A percentile compares a stretch with the other conserved stretches of the same genome.
These are phyloP conservation scores for Castanospermum australe DNA, from an alignment of 306 rosid genomes.

Conservation along the genomic window DNA sequence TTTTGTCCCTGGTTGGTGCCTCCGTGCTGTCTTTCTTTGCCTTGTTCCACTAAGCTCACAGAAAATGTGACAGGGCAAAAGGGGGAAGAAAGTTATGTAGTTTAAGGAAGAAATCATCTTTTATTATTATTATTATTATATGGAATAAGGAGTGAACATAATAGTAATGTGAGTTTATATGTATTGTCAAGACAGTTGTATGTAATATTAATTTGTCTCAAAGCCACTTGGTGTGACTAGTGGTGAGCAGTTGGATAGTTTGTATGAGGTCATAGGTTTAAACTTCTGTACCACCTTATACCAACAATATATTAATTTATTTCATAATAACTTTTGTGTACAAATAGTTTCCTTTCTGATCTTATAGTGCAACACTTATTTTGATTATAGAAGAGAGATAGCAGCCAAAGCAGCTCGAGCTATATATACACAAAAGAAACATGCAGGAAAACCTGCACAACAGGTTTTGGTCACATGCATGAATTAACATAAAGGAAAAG, in stretches of 20 bases:
- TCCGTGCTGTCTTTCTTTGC: conserved; percentile 50
- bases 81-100: background rate
- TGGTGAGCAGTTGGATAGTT: too few relatives aligned
- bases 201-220: background rate
- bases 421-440: background rate
- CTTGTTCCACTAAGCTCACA: conserved; percentile 39
- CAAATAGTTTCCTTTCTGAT: background rate
- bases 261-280: too few relatives aligned
- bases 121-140: too few relatives aligned
- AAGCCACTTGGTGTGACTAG: too few relatives aligned
- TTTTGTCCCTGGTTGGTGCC: conserved; percentile 61
- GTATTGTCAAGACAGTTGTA: background rate
- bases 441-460: background rate
- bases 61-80: background rate
- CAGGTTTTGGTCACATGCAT: background rate
- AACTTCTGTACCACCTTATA: too few relatives aligned
- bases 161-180: background rate
- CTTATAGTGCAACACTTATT: background rate
- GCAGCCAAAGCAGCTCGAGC: background rate
- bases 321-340: background rate
- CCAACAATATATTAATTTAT: background rate
- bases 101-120: background rate
- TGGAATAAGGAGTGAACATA: conserved; percentile 2
- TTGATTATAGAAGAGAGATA: background rate
- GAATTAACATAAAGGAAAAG: background rate